A percentile compares a stretch with the other conserved stretches of the same genome.
Conservation (phyloP, 352 stramenopile genomes). For the Pseudoperonospora humuli region DNA sequence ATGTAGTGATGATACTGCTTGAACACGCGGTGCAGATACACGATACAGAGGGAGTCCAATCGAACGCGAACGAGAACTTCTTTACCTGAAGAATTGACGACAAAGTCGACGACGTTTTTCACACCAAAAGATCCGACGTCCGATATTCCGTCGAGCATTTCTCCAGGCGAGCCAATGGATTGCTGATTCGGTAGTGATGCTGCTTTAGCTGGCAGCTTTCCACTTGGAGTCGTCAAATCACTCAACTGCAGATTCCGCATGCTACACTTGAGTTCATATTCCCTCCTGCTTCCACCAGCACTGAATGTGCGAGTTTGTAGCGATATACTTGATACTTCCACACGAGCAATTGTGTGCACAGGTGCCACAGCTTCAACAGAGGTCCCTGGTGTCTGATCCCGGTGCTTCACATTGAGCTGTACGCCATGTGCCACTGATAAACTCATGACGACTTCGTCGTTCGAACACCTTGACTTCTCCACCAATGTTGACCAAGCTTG, state of each 20-base stretch:
- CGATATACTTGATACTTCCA: constrained; percentile 29
- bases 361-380: constrained; percentile 6
- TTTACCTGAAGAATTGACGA: constrained; percentile 19
- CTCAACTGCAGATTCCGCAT: constrained; percentile 64
- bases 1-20: constrained; percentile 83
- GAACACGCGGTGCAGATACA: constrained; percentile 80
- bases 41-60: constrained; percentile 72
- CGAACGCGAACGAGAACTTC: constrained; percentile 36
- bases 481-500: constrained; percentile 23
- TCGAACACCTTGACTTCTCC: constrained; percentile 20
- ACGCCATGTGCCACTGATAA: constrained; percentile 26
- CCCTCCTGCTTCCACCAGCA: constrained; percentile 5
- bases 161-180: constrained; percentile 59
- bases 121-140: constrained; percentile 41
- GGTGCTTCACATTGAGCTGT: constrained; percentile 35
- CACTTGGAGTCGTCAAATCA: constrained; percentile 47
- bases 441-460: constrained; percentile 20
- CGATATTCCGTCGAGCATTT: constrained; percentile 27
- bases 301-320: constrained; percentile 20
- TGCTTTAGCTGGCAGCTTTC: constrained; percentile 19
- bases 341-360: constrained; percentile 20
- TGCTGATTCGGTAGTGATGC: constrained; percentile 57
- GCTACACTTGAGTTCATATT: constrained; percentile 49
- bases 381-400: constrained; percentile 18
- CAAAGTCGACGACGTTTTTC: constrained; percentile 70